Evolutionary conservation across 78 protist genomes (phyloP).

Genomic region (Diacronema lutheri): DNA sequence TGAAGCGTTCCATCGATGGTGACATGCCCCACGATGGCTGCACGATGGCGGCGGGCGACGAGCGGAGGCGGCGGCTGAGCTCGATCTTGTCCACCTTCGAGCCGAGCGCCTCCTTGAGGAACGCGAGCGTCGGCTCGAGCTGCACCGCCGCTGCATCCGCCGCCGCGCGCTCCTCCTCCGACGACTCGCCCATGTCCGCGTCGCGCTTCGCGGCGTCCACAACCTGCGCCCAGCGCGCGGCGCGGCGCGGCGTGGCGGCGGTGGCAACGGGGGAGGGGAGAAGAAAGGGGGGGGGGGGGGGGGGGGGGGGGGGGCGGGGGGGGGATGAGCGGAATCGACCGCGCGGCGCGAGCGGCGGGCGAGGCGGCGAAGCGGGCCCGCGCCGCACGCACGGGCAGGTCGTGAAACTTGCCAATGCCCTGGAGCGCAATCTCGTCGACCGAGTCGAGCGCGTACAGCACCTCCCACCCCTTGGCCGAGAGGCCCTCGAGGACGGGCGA

Average conservation of each 20-base stretch:
- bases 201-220: slow-evolving; percentile 73
- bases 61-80: slow-evolving; percentile 7
- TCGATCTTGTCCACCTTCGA: slow-evolving; percentile 50
- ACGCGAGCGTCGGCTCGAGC: slow-evolving; percentile 30
- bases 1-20: slow-evolving; percentile 75
- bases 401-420: slow-evolving; percentile 9
- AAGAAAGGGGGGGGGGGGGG: no score
- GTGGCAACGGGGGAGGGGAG: no score
- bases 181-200: slow-evolving; percentile 21
- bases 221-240: no score
- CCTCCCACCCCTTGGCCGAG: slow-evolving; percentile 81
- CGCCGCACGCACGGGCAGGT: no score
- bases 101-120: slow-evolving; percentile 55
- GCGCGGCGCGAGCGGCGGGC: no score
- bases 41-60: slow-evolving; percentile 29
- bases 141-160: no score
- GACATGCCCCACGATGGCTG: slow-evolving; percentile 46
- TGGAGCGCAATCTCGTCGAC: slow-evolving; percentile 49
- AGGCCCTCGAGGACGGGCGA: slow-evolving; percentile 95
- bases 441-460: slow-evolving; percentile 58
- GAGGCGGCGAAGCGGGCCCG: no score
- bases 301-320: no score
- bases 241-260: no score
- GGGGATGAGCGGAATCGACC: no score
- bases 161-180: slow-evolving; percentile 38